phyloP scores from a whole-genome alignment of 1,284 basidiomycete genomes.

The Leccinum fallax region DNA sequence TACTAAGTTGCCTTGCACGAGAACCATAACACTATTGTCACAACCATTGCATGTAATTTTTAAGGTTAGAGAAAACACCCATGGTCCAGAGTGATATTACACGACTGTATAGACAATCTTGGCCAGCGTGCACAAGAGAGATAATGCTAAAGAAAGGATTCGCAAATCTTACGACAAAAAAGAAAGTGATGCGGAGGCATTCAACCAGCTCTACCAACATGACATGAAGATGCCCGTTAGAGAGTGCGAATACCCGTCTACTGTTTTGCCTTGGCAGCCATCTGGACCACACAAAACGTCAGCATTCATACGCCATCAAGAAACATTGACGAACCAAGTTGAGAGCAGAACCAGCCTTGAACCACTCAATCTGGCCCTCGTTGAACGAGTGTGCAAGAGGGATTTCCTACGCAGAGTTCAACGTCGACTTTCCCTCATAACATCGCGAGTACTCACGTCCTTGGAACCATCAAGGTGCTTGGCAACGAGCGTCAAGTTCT shows the following conservation, averaged over 20 bases:
- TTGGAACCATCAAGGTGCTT: conserved; percentile 83
- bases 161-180: neutral
- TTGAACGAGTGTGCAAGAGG: conserved; percentile 82
- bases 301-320: conserved; percentile 26
- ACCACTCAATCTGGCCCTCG: conserved; percentile 92
- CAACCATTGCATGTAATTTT: conserved; percentile 10
- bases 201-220: neutral
- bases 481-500: conserved; percentile 79
- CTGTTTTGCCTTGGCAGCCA: neutral
- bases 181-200: conserved; percentile 3
- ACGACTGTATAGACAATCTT: conserved; percentile 23
- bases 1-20: neutral
- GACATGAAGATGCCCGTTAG: neutral
- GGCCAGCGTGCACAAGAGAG: conserved; percentile 3
- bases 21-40: neutral
- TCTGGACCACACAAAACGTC: neutral
- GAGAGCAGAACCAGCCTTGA: conserved; percentile 89
- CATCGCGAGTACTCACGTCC: conserved; percentile 51
- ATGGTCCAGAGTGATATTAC: conserved; percentile 29
- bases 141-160: neutral
- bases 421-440: neutral
- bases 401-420: conserved; percentile 47
- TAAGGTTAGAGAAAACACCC: neutral
- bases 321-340: conserved; percentile 61
- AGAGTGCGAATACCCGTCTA: conserved; percentile 1